Conservation (phyloP, 257 asterid genomes). For the Ocimum tenuiflorum region DNA sequence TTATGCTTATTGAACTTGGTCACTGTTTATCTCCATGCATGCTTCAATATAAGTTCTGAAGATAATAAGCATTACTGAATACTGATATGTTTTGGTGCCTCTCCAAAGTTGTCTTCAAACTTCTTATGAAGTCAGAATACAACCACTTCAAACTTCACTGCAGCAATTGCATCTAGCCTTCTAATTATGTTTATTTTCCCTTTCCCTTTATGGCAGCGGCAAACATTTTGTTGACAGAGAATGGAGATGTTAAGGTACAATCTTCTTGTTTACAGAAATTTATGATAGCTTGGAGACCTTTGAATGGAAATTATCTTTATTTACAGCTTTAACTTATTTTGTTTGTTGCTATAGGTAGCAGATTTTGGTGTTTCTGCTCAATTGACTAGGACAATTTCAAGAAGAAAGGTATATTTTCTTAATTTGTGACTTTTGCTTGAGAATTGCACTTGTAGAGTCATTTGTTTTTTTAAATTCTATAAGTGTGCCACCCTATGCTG, state of each 20-base stretch:
- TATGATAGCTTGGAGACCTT: neutral
- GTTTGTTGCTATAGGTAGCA: conserved; percentile 64
- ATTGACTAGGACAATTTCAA: conserved; percentile 86
- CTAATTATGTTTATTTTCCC: neutral
- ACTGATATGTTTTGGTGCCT: conserved; percentile 8
- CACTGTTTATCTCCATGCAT: conserved; percentile 3
- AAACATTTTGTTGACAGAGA: conserved; percentile 87
- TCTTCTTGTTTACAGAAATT: conserved; percentile 11
- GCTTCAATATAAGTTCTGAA: neutral
- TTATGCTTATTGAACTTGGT: neutral
- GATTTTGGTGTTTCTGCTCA: conserved; percentile 99
- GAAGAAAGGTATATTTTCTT: conserved; percentile 68
- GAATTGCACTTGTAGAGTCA: neutral
- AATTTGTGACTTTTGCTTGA: conserved; percentile 1
- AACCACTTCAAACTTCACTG: conserved; percentile 3
- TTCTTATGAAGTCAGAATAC: conserved; percentile 3
- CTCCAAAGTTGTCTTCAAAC: neutral
- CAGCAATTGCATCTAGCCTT: conserved; percentile 13
- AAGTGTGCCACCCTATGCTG: neutral
- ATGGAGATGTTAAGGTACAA: conserved; percentile 93
- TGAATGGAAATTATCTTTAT: neutral
- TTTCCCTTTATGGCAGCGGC: conserved; percentile 65
- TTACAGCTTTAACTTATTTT: neutral
- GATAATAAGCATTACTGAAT: neutral
- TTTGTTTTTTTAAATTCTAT: neutral